Base-by-base conservation (phyloP, 2,329 filamentous ascomycete species). In the Fusarium marasasianum region DNA sequence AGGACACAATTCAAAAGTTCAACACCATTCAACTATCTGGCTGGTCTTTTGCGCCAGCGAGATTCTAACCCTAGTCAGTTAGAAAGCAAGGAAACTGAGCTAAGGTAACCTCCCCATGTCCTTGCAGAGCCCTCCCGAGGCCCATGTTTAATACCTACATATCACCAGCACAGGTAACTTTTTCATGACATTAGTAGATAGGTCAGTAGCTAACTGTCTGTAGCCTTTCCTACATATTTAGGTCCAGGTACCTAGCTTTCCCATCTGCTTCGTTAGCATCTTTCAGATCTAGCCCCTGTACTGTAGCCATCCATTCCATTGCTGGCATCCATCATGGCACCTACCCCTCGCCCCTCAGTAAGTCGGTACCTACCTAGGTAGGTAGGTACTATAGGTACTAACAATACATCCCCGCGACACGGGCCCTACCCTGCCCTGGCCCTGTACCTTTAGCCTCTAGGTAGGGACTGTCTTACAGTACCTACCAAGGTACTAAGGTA, bases 401-500 rank as follows among this genome's bases (percentile, higher is more conserved):
- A 43, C 24, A 35, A 7, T 47, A 44, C 65, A 64, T 40, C 66
- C 66, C 66, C 58, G 44, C 66, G 50, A 63, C 38, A 35, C 41
- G 38, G 63, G 51, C 58, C 63, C 63, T 67, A 15, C 63, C 66
- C 66, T 69, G 43, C 66, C 66, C 63, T 69, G 56, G 48, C 56
- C 66, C 67, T 69, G 57, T 65, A 40, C 33, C 41, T 43, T 29
- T 35, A 57, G 31, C 51, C 24, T 54, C 35, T 15, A 54, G 35
- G 35, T 35, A 35, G 33, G 33, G 51, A 26, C 50, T 15, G 50
- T 37, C 50, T 54, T 37, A 54, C 33, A 38, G 50, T 29, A 15
- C 18, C 13, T 26, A 24, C n/a, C 15, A 24, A 18, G 15, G n/a
- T 24, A 45, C 33, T 35, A 35, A 35, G 43, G 44, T 45, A 26